Percentiles rank a stretch among this genome's conserved stretches.
phyloP scores from a whole-genome alignment of 2,329 filamentous ascomycete genomes.

The Cordyceps cicadae region DNA sequence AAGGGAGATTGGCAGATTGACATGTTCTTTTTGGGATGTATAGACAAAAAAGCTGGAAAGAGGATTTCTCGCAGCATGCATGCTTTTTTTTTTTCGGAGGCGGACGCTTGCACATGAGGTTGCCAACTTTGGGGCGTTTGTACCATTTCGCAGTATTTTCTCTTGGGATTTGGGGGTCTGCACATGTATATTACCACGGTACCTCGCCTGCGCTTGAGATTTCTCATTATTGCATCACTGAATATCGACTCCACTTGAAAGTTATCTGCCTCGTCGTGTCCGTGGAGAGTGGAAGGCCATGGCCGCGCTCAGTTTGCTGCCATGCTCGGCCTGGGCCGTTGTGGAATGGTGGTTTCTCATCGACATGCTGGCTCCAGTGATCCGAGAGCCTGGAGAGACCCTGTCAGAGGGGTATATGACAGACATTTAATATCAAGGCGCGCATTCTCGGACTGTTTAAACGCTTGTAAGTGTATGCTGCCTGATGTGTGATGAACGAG shows the following conservation, averaged over 20 bases:
- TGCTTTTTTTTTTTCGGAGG: background rate
- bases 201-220: slow-evolving; percentile 8
- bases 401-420: too few species aligned
- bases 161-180: slow-evolving; percentile 1
- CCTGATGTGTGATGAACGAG: too few species aligned
- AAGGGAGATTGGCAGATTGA: background rate
- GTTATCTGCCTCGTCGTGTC: background rate
- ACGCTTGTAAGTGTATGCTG: too few species aligned
- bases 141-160: slow-evolving; percentile 6
- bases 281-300: too few species aligned
- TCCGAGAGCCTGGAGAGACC: too few species aligned
- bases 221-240: slow-evolving; percentile 7
- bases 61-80: background rate
- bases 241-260: slow-evolving; percentile 11
- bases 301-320: too few species aligned
- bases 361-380: too few species aligned
- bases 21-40: background rate
- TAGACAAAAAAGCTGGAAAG: slow-evolving; percentile 3
- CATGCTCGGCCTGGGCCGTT: too few species aligned
- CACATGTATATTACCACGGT: slow-evolving; percentile 11
- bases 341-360: too few species aligned
- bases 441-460: too few species aligned
- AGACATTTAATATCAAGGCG: too few species aligned
- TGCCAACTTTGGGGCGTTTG: slow-evolving; percentile 9
- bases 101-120: slow-evolving; percentile 1